These are phyloP conservation scores for Candida coleopterorum DNA, from an alignment of 805 yeast species.

Conservation along the genomic window DNA sequence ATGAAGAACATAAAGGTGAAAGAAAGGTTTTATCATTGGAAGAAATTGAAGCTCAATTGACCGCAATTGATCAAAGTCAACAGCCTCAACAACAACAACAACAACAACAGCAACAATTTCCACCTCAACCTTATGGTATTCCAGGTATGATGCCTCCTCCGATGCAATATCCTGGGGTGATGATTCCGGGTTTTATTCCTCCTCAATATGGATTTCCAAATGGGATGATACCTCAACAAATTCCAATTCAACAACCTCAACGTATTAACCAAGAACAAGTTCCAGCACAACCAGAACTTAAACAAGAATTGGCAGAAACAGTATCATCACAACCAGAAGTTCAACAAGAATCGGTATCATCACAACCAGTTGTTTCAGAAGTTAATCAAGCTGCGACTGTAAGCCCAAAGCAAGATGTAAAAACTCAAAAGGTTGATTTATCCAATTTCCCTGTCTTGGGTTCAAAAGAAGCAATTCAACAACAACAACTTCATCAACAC, in stretches of 20 bases:
- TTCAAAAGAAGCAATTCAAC: conserved; percentile 29
- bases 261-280: conserved; percentile 8
- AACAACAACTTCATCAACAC: conserved; percentile 14
- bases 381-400: background rate
- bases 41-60: conserved; percentile 77
- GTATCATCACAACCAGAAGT: background rate
- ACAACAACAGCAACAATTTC: conserved; percentile 20
- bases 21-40: conserved; percentile 65
- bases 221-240: conserved; percentile 21
- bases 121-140: conserved; percentile 32
- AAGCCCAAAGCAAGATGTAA: background rate
- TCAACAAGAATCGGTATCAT: conserved; percentile 4
- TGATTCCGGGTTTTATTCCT: conserved; percentile 34
- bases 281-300: conserved; percentile 1
- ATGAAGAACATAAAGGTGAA: conserved; percentile 12
- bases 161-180: conserved; percentile 32
- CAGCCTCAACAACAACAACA: conserved; percentile 22
- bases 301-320: conserved; percentile 2
- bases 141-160: conserved; percentile 29
- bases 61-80: conserved; percentile 39
- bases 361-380: background rate
- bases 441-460: conserved; percentile 57
- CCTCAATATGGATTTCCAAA: conserved; percentile 31
- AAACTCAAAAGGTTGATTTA: conserved; percentile 23
- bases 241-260: conserved; percentile 13